phyloP scores from a whole-genome alignment of 495 filamentous ascomycete species.

The Parachaetomium inaequale region DNA sequence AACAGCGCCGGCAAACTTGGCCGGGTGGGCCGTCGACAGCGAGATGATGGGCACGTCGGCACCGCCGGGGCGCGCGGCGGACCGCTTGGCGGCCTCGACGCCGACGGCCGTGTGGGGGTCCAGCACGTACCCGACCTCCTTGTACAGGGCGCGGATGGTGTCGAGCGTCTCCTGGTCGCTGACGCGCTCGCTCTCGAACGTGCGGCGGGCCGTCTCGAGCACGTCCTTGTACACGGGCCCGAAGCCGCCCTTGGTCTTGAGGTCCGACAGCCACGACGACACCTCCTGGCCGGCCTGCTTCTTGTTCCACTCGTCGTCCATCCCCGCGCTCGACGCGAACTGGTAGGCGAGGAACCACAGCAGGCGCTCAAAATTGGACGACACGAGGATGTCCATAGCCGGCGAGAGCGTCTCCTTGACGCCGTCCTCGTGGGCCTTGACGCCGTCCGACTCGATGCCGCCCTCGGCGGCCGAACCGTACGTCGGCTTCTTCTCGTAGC shows the following conservation, averaged over 20 bases:
- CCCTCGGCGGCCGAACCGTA: conserved; percentile 52
- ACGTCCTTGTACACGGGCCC: conserved; percentile 63
- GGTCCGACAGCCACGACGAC: conserved; percentile 62
- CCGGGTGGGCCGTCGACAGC: conserved; percentile 87
- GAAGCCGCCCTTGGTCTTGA: conserved; percentile 81
- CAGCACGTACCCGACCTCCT: conserved; percentile 66
- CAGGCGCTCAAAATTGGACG: conserved; percentile 91
- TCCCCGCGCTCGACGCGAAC: conserved; percentile 48
- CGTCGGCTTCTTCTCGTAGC: conserved; percentile 72
- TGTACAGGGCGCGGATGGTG: conserved; percentile 67
- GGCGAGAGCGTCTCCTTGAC: conserved; percentile 85
- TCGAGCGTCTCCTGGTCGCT: conserved; percentile 71
- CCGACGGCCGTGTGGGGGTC: conserved; percentile 92
- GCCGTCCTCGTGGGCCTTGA: conserved; percentile 62
- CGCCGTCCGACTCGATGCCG: conserved; percentile 57
- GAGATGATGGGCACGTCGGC: conserved; percentile 56
- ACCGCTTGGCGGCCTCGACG: conserved; percentile 65
- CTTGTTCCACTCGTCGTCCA: conserved; percentile 57
- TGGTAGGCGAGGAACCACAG: conserved; percentile 87
- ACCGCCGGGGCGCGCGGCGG: conserved; percentile 49
- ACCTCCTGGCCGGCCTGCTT: conserved; percentile 64
- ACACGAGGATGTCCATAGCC: conserved; percentile 96
- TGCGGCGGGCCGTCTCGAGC: conserved; percentile 56
- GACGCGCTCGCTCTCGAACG: conserved; percentile 81
- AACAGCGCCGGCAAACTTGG: conserved; percentile 83